Evolutionary conservation across 2,329 filamentous ascomycete genomes (phyloP).

Genomic region (Cordyceps fumosorosea): DNA sequence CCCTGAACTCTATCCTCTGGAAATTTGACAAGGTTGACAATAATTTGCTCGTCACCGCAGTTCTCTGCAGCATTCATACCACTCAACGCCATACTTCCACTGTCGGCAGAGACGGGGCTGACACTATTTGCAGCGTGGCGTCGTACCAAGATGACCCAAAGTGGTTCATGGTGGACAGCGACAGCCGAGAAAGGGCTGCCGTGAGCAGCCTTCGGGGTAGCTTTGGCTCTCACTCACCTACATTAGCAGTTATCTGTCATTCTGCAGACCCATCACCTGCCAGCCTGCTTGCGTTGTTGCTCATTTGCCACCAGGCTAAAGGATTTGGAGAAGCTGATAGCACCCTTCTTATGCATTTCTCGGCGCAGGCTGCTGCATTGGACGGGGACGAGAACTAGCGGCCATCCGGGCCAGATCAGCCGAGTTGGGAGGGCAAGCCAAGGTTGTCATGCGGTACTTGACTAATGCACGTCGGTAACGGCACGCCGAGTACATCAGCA

Average conservation of each 20-base stretch:
- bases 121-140: background rate
- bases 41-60: background rate
- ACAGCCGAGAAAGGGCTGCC: background rate
- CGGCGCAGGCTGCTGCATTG: background rate
- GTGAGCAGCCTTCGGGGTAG: background rate
- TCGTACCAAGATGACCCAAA: background rate
- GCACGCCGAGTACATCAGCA: background rate
- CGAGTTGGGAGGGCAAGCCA: background rate
- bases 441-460: background rate
- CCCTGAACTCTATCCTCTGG: background rate
- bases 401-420: conserved; percentile 1
- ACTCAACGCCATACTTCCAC: background rate
- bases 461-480: background rate
- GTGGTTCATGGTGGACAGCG: background rate
- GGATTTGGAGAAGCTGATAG: background rate
- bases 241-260: too few species aligned
- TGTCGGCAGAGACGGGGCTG: background rate
- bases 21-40: background rate
- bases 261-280: background rate
- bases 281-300: background rate
- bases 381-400: background rate
- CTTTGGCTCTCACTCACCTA: background rate
- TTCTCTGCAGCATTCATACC: background rate
- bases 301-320: background rate
- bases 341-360: background rate